Evolutionary conservation across 1,139 yeast species (phyloP).

Genomic region (Kurtzmaniella natalensis): DNA sequence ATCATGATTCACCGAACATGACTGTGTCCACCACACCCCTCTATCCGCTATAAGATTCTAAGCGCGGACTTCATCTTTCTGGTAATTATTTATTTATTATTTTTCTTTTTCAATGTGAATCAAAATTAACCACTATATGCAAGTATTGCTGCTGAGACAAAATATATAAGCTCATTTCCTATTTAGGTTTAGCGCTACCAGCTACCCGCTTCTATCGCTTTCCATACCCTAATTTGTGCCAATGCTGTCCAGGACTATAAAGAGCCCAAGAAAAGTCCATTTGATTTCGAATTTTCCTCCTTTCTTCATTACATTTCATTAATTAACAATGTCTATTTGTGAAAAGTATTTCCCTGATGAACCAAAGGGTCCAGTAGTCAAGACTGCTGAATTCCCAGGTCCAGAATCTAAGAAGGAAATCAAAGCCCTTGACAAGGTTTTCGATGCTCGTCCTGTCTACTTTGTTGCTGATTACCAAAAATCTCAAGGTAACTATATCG

Average conservation of each 20-base stretch:
- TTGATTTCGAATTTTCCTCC: not conserved
- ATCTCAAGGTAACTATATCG: slow-evolving; percentile 67
- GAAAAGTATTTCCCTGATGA: slow-evolving; percentile 62
- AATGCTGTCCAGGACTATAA: not conserved
- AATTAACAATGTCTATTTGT: slow-evolving; percentile 34
- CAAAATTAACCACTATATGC: too few species aligned
- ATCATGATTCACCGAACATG: too few species aligned
- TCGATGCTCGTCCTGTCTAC: slow-evolving; percentile 64
- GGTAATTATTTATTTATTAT: too few species aligned
- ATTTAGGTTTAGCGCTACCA: too few species aligned
- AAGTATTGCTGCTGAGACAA: not conserved
- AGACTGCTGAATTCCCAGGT: slow-evolving; percentile 55
- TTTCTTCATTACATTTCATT: not conserved
- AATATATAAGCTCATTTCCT: too few species aligned
- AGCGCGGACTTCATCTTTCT: too few species aligned
- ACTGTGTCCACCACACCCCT: too few species aligned
- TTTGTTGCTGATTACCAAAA: slow-evolving; percentile 66
- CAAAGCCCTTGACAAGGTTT: slow-evolving; percentile 47
- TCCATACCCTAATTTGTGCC: too few species aligned
- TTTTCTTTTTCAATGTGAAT: too few species aligned
- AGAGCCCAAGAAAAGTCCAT: too few species aligned
- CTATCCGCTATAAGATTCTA: too few species aligned
- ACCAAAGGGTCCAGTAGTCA: slow-evolving; percentile 56
- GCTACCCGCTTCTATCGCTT: too few species aligned
- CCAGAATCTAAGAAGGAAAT: slow-evolving; percentile 49